A percentile compares a stretch with the other conserved stretches of the same genome.
Conservation (phyloP, 1,284 basidiomycete species). For the Laetiporus sulphureus region DNA sequence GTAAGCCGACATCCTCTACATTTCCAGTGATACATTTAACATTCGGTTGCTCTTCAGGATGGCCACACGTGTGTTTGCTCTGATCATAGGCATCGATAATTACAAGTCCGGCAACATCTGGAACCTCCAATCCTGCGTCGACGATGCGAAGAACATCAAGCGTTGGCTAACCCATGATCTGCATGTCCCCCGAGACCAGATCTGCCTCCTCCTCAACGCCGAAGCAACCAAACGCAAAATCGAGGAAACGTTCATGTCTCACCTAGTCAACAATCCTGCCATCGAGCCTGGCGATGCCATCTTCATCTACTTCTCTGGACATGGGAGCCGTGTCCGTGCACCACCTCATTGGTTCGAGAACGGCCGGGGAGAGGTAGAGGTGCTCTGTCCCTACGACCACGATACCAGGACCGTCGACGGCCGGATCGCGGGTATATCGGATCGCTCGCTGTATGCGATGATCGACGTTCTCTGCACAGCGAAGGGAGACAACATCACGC, state of each 20-base stretch:
- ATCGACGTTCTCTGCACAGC: slow-evolving; percentile 41
- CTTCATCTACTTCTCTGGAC: slow-evolving; percentile 62
- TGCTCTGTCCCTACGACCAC: slow-evolving; percentile 59
- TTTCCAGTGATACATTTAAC: no score
- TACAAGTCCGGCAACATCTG: slow-evolving; percentile 58
- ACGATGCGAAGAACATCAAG: slow-evolving; percentile 50
- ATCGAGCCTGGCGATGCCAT: slow-evolving; percentile 57
- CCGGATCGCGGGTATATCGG: slow-evolving; percentile 54
- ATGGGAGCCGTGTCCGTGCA: slow-evolving; percentile 48
- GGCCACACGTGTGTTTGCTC: slow-evolving; percentile 47
- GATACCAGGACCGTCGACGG: slow-evolving; percentile 41
- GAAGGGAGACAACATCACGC: slow-evolving; percentile 63
- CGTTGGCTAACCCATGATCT: slow-evolving; percentile 50
- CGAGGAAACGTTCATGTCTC: slow-evolving; percentile 49
- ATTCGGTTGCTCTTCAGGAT: slow-evolving; percentile 30
- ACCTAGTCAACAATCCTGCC: slow-evolving; percentile 50
- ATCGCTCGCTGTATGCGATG: slow-evolving; percentile 55
- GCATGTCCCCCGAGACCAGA: slow-evolving; percentile 50
- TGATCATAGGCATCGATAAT: slow-evolving; percentile 57
- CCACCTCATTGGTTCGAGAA: slow-evolving; percentile 50
- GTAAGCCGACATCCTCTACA: not conserved
- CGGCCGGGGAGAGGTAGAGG: slow-evolving; percentile 39
- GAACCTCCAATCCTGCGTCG: slow-evolving; percentile 56
- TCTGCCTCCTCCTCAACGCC: slow-evolving; percentile 46
- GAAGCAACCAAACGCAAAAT: slow-evolving; percentile 54